phyloP scores from a whole-genome alignment of 2,329 filamentous ascomycete species.

The Botryosphaeria dothidea region DNA sequence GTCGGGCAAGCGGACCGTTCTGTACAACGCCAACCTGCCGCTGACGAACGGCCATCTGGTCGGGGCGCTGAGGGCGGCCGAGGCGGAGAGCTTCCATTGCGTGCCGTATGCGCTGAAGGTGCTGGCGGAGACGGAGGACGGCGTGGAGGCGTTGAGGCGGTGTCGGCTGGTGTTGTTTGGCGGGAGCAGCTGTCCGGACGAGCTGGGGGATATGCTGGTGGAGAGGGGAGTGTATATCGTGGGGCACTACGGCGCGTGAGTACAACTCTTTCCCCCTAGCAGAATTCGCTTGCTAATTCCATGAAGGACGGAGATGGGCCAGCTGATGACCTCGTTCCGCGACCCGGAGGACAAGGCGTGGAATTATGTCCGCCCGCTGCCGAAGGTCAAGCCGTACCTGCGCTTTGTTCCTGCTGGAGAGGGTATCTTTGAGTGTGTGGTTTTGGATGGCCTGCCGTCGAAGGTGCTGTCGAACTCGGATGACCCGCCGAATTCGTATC shows the following conservation, averaged over 20 bases:
- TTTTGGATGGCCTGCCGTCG: slow-evolving; percentile 34
- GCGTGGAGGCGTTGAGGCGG: slow-evolving; percentile 48
- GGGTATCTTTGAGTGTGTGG: slow-evolving; percentile 10
- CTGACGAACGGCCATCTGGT: slow-evolving; percentile 54
- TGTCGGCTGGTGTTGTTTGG: slow-evolving; percentile 59
- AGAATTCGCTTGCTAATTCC: background rate
- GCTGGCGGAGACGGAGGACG: slow-evolving; percentile 59
- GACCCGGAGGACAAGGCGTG: slow-evolving; percentile 55
- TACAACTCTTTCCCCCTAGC: slow-evolving; percentile 21
- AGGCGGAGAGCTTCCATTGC: slow-evolving; percentile 58
- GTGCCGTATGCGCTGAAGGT: slow-evolving; percentile 68
- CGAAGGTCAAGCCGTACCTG: slow-evolving; percentile 39
- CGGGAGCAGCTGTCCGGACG: slow-evolving; percentile 61
- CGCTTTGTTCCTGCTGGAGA: background rate
- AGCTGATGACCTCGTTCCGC: slow-evolving; percentile 62
- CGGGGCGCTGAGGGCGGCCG: slow-evolving; percentile 40
- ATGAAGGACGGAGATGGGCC: slow-evolving; percentile 57
- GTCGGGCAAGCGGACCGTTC: slow-evolving; percentile 48
- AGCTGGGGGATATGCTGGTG: slow-evolving; percentile 57
- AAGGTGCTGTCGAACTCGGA: slow-evolving; percentile 44
- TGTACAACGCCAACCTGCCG: slow-evolving; percentile 59
- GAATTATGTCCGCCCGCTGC: slow-evolving; percentile 58
- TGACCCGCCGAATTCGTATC: slow-evolving; percentile 46
- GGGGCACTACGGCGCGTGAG: slow-evolving; percentile 58
- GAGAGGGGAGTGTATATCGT: slow-evolving; percentile 56